Evolutionary conservation across 805 yeast genomes (phyloP), one percentile per base, ranked within the genome.

Genomic region (Danielia oregonensis): DNA sequence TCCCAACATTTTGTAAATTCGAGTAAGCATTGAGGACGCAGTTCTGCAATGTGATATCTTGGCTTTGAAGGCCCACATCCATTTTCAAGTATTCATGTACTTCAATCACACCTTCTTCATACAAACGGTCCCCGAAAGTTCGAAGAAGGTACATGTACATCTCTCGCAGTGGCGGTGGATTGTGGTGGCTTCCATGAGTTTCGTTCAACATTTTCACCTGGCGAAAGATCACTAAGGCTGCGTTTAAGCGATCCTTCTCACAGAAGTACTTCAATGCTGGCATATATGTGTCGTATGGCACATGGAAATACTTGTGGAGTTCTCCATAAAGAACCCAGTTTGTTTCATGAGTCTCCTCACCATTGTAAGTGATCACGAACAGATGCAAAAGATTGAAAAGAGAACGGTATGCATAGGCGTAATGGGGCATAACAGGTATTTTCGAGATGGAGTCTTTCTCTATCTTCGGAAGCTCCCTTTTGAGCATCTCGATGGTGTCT

Each of bases 41-140:
- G 52, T 85, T 84, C 53, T 82, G 69, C 21, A 85, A 54, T 8
- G 59, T 62, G 8, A 79, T 68, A 43, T 81, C 80, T 39, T 78
- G 70, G 38, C 68, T 73, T 2, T 52, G 53, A 26, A 82, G 58
- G 8, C 65, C 57, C 3, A 57, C 45, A 30, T 85, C 94, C 70
- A 80, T 71, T 36, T 82, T 79, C 51, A 81, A 59, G 30, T 72
- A 69, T 35, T 76, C 72, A 45, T 83, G 86, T 3, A 85, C 55
- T 37, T 79, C 82, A 31, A 65, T 65, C 12, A 83, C 76, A 0
- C 91, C 93, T 6, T 78, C 79, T 37, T 72, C 78, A 44, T 79
- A 84, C 22, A 69, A 57, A 33, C 63, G 61, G 31, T 68, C 66
- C 1, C 87, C 84, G 58, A 82, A 82, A 30, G 72, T 72, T 33